Base-by-base conservation (phyloP, 805 yeast genomes). In the Candida jianshihensis region DNA sequence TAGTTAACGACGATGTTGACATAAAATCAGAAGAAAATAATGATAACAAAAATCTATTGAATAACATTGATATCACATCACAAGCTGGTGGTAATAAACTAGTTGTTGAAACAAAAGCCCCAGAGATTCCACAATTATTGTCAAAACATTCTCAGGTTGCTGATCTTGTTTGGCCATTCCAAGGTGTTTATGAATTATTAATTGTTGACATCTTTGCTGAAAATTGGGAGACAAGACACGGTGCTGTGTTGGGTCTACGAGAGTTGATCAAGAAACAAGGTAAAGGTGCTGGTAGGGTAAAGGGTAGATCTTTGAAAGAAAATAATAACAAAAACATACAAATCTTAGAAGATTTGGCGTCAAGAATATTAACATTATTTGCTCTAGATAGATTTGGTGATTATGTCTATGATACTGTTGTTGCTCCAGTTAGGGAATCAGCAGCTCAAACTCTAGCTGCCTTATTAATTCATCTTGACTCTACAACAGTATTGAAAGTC, bases 361-460 rank as follows among this genome's bases (percentile, higher is more conserved):
- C 92, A 15, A 70, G 97, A 42, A 55, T 92, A 31, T 70, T 95
- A 51, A 82, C 95, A 6, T 66, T 92, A 11, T 86, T 92, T 59
- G 90, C 97, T 3, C 65, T 92, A 36, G 99, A 92, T 61, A 64
- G 97, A 48, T 92, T 92, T 61, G 97, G 97, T 32, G 99, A 92
- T 63, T 92, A 85, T 58, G 95, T 92, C 22, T 81, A 95, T 30
- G 99, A 92, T 54, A 94, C 95, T 6, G 99, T 92, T 12, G 95
- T 92, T 26, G 97, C 97, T 0, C 99, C 99, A 1, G 97, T 92
- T 5, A 68, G 98, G 53, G 99, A 94, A 60, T 87, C 96, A 25
- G 87, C 90, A 20, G 97, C 96, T 0, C 99, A 92, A 60, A 78
- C 96, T 0, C 61, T 92, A 33, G 97, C 96, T 13, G 96, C 96